Evolutionary conservation across 2,329 filamentous ascomycete species (phyloP).

Genomic region (Colletotrichum kahawae): DNA sequence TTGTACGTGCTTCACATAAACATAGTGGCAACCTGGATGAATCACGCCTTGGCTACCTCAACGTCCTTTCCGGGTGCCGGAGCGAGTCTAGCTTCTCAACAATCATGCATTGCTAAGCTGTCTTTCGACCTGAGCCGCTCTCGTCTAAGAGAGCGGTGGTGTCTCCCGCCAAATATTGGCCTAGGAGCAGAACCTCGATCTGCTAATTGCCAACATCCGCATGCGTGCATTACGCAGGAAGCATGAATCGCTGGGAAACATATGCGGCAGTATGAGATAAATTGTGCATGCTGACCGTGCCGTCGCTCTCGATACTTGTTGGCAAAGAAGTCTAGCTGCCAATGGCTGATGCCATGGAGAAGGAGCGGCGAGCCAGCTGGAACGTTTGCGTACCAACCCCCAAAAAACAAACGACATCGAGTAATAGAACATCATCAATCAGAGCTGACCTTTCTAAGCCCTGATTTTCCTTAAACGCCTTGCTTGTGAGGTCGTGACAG

Average conservation of each 20-base stretch:
- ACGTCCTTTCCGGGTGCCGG: background rate
- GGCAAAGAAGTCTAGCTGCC: background rate
- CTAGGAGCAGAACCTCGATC: background rate
- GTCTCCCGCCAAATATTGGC: background rate
- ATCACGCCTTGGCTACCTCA: background rate
- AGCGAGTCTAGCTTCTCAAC: background rate
- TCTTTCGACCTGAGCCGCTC: background rate
- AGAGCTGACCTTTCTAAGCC: background rate
- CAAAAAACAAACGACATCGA: background rate
- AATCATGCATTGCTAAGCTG: background rate
- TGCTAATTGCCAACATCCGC: background rate
- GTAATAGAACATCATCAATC: background rate
- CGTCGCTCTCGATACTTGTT: background rate
- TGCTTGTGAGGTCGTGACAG: constrained; percentile 25
- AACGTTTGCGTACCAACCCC: background rate
- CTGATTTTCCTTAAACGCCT: constrained; percentile 40
- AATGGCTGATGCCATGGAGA: background rate
- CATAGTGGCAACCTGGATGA: background rate
- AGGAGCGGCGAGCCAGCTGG: background rate
- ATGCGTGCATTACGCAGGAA: background rate
- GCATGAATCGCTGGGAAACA: background rate
- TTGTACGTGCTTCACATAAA: background rate
- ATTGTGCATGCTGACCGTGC: background rate
- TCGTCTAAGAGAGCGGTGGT: background rate
- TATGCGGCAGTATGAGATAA: background rate